Base-by-base conservation (phyloP, 2,329 filamentous ascomycete genomes). In the Claviceps pazoutovae region DNA sequence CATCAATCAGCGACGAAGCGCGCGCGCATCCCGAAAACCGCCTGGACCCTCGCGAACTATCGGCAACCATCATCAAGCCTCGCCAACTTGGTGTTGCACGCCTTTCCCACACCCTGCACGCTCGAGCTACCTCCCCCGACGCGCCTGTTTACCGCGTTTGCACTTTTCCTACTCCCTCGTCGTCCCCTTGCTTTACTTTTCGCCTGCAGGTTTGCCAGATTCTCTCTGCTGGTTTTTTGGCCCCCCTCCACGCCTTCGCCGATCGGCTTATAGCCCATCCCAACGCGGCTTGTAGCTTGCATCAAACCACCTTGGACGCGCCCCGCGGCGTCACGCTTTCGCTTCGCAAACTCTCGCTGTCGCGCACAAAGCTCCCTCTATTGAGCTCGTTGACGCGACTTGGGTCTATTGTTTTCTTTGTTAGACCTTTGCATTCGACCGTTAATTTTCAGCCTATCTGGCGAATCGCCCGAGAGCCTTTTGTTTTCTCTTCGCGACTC, bases 1-100 rank as follows among this genome's bases (percentile, higher is more conserved):
- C 69, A 71, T 71, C 68, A 69, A 67, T 61, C 62, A 69, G 70
- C 68, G 68, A 74, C 70, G 55, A 53, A 58, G 57, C 53, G 54
- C 66, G 73, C 75, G 75, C 76, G 75, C 75, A 79, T 79, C 74
- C 62, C 68, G 74, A 77, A 76, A 74, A 76, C 77, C 75, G 71
- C 74, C 74, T 73, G 71, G 74, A 73, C 74, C 72, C 71, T 73
- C 71, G 71, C 72, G 73, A 74, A 73, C 68, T 75, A 79, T 79
- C 75, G 68, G 74, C 68, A 69, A 66, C 71, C 74, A 78, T 79
- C 75, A 68, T 66, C 67, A 73, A 69, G 72, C 66, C 66, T 69
- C 69, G 69, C 71, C 68, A 71, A 70, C 69, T 70, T 70, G 68
- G 68, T 69, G 71, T 73, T 70, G 69, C 71, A 75, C 75, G 74